Evolutionary conservation across 2,329 filamentous ascomycete species (phyloP), one percentile per base, ranked within the genome.

Genomic region (Nannizzia gypsea): DNA sequence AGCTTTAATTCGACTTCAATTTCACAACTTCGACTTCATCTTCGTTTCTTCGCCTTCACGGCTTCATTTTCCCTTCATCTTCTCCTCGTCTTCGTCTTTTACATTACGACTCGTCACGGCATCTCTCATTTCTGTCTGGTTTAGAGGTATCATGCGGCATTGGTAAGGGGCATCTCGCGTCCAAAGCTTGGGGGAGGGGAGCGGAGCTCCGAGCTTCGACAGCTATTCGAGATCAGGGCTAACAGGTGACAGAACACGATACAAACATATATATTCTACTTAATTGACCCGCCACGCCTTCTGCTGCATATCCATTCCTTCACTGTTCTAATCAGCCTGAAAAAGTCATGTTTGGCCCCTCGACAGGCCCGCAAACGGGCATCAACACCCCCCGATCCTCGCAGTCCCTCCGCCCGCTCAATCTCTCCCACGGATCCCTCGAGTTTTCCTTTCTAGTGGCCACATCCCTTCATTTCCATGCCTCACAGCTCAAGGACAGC

Each of bases 381-480:
- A 90, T 96, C 72, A 95, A 91, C 67, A 99, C 93, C 68, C 93
- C 93, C 68, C 87, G 93, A 77, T 96, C 92, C 60, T 93, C 89
- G 68, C 86, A 90, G 66, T 96, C 92, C 65, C 85, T 96, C 66
- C 89, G 93, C 67, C 92, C 93, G 64, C 84, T 99, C 71, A 90
- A 88, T 69, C 83, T 99, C 71, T 83, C 85, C 66, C 93, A 99
- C 76, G 93, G 95, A 73, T 90, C 89, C 59, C 90, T 99, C 77
- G 93, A 99, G 75, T 90, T 95, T 70, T 92, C 90, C 59, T 93
- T 99, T 74, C 86, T 96, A 70, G 88, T 99, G 72, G 92, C 93
- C 61, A 97, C 93, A 67, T 89, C 86, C 70, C 84, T 96, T 64
- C 93, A 99, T 77, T 99, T 95, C 80, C 91, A 93, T 75, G 93